Evolutionary conservation across 768 basidiomycete species (phyloP).

Genomic region (Tylopilus sp.): DNA sequence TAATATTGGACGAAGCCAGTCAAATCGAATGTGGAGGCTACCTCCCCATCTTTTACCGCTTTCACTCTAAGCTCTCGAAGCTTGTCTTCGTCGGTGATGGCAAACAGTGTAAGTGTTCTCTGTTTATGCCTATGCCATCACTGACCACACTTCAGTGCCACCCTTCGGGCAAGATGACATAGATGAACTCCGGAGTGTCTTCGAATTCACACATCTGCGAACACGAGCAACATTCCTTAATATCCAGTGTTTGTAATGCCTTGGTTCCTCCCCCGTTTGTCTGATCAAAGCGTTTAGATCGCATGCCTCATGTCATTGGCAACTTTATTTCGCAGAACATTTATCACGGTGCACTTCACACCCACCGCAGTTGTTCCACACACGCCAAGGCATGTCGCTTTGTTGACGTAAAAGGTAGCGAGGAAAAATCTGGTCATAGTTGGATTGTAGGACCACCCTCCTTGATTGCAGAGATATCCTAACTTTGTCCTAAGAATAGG

Average conservation of each 20-base stretch:
- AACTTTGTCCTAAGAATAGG: constrained; percentile 47
- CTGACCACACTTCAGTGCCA: constrained; percentile 50
- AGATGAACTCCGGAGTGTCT: constrained; percentile 64
- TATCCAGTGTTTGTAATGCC: constrained; percentile 60
- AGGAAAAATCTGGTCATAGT: constrained; percentile 33
- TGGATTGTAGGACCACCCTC: constrained; percentile 28
- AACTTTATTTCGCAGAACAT: constrained; percentile 62
- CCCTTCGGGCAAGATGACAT: constrained; percentile 74
- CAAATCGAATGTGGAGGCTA: constrained; percentile 43
- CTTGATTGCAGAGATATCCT: background rate
- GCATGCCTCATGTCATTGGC: constrained; percentile 79
- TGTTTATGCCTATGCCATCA: background rate
- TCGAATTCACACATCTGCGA: constrained; percentile 63
- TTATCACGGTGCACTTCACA: constrained; percentile 57
- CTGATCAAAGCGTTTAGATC: constrained; percentile 45
- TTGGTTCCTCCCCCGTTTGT: background rate
- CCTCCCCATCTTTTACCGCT: constrained; percentile 33
- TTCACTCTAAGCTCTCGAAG: constrained; percentile 26
- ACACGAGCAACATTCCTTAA: constrained; percentile 51
- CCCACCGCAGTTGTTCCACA: constrained; percentile 43
- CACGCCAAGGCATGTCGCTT: constrained; percentile 34
- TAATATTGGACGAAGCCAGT: constrained; percentile 48
- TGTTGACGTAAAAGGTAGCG: constrained; percentile 36
- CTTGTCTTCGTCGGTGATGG: constrained; percentile 40
- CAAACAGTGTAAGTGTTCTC: constrained; percentile 30